Evolutionary conservation across 352 stramenopile genomes (phyloP).

Genomic region (Phytophthora pini): DNA sequence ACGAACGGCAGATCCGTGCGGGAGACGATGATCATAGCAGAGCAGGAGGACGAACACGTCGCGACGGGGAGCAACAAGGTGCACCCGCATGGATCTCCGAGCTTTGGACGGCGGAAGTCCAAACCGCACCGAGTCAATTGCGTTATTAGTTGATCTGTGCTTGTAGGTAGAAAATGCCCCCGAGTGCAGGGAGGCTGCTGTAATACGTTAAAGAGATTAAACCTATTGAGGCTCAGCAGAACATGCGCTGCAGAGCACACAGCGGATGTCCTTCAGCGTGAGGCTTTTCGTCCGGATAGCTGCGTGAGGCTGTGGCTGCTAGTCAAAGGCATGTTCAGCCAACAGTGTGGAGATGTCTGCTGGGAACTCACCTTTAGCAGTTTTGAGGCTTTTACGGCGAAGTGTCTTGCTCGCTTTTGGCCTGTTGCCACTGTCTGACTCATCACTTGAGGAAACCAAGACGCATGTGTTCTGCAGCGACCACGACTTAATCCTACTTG

Average conservation of each 20-base stretch:
- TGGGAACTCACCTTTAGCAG: conserved; percentile 20
- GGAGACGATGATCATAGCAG: conserved; percentile 73
- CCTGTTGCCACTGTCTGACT: too few relatives aligned
- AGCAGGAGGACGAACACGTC: conserved; percentile 59
- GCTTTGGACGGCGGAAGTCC: conserved; percentile 29
- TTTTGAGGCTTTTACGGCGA: conserved; percentile 7
- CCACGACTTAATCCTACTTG: background rate
- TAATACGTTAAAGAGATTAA: conserved; percentile 29
- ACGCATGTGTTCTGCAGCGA: too few relatives aligned
- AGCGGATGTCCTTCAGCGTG: conserved; percentile 21
- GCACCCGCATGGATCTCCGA: conserved; percentile 24
- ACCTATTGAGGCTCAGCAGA: conserved; percentile 24
- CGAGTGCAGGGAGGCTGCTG: conserved; percentile 14
- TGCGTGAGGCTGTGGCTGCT: background rate
- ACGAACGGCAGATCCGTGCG: conserved; percentile 63
- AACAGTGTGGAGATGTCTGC: background rate
- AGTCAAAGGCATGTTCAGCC: background rate
- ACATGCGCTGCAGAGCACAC: conserved; percentile 62
- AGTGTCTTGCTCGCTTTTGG: background rate
- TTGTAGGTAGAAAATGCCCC: conserved; percentile 26
- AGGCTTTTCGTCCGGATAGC: conserved; percentile 13
- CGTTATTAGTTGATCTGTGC: conserved; percentile 42
- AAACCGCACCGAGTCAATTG: conserved; percentile 43
- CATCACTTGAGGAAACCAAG: too few relatives aligned
- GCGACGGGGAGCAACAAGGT: conserved; percentile 19